Base-by-base conservation (phyloP, 2,329 filamentous ascomycete genomes). In the Aspergillus intermedius region DNA sequence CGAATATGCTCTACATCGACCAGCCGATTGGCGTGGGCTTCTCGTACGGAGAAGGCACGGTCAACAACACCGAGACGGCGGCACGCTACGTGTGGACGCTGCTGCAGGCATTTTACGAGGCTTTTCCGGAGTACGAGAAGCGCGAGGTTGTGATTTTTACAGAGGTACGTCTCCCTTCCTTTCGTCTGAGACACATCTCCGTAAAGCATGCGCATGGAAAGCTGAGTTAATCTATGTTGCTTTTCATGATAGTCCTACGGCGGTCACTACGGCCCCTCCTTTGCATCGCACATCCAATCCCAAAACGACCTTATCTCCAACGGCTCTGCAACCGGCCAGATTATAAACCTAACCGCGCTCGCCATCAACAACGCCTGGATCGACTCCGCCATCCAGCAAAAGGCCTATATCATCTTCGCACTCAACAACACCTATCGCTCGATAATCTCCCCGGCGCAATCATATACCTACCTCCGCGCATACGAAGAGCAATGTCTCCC, bases 1-100 rank as follows among this genome's bases (percentile, higher is more conserved):
- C 75, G 54, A 84, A 85, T 57, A 78, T 86, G 73, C 74, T 87
- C 10, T 87, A 84, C 64, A 77, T 87, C 55, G 83, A 86, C 54
- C 76, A 84, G 60, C 83, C 78, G 15, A 74, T 73, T 6, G 72
- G 74, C n/a, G 73, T 76, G 7, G 78, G 78, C 3, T 74, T 79
- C 54, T 77, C 74, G 1, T 80, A 79, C 42, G 4, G 44, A 8
- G 15, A 7, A 9, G 23, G 17, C 17, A n/a, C 9, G 8, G 49
- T 69, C 23, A 70, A 65, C 3, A 72, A 69, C 22, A 78, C 75
- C 3, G 65, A 67, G 8, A 71, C 68, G 2, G 75, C 76, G 8
- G 74, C 76, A 3, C 69, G 70, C 1, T 71, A 70, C 44, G 72
- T 82, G n/a, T 82, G 78, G 79, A 74, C 69, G 2, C 66, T 82